Conservation (phyloP, 179 eudicot genomes). For the Nepenthes alata region DNA sequence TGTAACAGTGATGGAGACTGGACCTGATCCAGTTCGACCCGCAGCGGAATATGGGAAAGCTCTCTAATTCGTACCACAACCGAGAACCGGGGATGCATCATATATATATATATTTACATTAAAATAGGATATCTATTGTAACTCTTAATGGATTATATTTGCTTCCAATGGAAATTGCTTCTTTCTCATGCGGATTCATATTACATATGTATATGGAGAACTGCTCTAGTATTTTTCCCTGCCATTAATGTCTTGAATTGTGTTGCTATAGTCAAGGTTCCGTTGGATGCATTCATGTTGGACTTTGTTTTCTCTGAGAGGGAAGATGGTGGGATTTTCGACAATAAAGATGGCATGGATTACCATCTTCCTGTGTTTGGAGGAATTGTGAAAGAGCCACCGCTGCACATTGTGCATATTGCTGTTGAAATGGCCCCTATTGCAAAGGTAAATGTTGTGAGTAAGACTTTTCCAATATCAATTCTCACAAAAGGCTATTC, state of each 20-base stretch:
- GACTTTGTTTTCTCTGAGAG: conserved; percentile 92
- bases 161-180: too few species aligned
- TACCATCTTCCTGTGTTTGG: conserved; percentile 91
- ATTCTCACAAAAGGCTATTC: neutral
- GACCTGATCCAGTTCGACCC: too few species aligned
- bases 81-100: too few species aligned
- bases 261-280: conserved; percentile 76
- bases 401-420: conserved; percentile 93
- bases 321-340: conserved; percentile 88
- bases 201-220: neutral
- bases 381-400: conserved; percentile 83
- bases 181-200: too few species aligned
- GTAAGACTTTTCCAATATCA: neutral
- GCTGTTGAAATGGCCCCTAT: conserved; percentile 99
- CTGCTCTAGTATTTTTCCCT: conserved; percentile 2
- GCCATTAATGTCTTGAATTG: conserved; percentile 2
- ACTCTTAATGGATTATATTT: too few species aligned
- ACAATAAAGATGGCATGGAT: conserved; percentile 79
- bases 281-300: conserved; percentile 95
- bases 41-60: too few species aligned
- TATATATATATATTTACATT: too few species aligned
- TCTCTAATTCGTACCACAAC: too few species aligned
- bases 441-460: conserved; percentile 58
- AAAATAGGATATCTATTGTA: too few species aligned
- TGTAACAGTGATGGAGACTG: too few species aligned